Base-by-base conservation (phyloP, 495 filamentous ascomycete genomes). In the Beverwykella pulmonaria region DNA sequence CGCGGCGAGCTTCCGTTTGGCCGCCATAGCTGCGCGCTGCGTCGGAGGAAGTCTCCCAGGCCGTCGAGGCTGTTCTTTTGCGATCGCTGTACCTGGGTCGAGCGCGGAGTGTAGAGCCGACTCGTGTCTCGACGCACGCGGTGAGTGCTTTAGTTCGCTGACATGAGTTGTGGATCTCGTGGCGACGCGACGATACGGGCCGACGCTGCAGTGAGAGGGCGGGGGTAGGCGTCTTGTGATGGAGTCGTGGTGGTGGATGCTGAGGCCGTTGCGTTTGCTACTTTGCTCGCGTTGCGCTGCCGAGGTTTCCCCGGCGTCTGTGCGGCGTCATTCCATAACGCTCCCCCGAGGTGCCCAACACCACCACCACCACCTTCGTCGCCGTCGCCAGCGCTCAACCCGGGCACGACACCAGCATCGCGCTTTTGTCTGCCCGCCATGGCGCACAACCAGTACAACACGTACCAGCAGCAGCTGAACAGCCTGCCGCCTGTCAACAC, bases 1-100 rank as follows among this genome's bases (percentile, higher is more conserved):
- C 9, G 74, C 71, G 20, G 73, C 76, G 52, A 76, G 76, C 54
- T 83, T 80, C 29, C 82, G 75, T 69, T 83, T 83, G 4, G 79
- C 70, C 22, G 82, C 78, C 82, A 83, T 83, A 19, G 44, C 50
- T 44, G 39, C 39, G 39, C 9, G 39, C 39, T 44, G 5, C 6
- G 39, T 3, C 3, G 39, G 39, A n/a, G 6, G 32, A 34, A 6
- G 32, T 34, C 5, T 34, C 32, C 12, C 5, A 12, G 32, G 32
- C 32, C 12, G 32, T 12, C 5, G 39, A 26, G 22, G 5, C 4
- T n/a, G 14, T 29, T 20, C 8, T 2, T 1, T 8, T 30, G 10
- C 26, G 26, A 29, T 22, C 6, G 25, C n/a, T 54, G 8, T 22
- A 17, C 14, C 5, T 8, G 29, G 25, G 12, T 7, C 20, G 9